These are phyloP conservation scores for Boletus patriciae DNA, from an alignment of 768 basidiomycete species.

Conservation along the genomic window DNA sequence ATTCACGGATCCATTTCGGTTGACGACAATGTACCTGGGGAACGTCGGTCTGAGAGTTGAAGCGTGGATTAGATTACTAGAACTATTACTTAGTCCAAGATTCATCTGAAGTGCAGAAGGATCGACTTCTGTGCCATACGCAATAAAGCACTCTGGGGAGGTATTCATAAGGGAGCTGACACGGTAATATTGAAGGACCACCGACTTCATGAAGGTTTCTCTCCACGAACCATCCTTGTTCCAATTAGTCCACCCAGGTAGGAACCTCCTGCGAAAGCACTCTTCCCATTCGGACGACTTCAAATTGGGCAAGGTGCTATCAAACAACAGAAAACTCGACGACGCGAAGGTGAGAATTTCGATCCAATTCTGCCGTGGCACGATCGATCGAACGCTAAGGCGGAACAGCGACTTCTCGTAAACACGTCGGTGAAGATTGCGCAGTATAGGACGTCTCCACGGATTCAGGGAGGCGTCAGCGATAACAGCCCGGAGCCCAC, in stretches of 20 bases:
- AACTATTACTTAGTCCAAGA: slow-evolving; percentile 73
- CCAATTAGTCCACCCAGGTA: slow-evolving; percentile 76
- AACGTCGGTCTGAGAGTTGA: neutral
- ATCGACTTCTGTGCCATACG: slow-evolving; percentile 66
- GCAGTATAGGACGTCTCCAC: slow-evolving; percentile 71
- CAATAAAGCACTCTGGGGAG: slow-evolving; percentile 54
- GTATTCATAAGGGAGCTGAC: slow-evolving; percentile 6
- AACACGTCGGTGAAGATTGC: slow-evolving; percentile 44
- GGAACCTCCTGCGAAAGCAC: slow-evolving; percentile 66
- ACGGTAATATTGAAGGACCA: slow-evolving; percentile 11
- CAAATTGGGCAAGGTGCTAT: slow-evolving; percentile 68
- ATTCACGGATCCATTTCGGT: slow-evolving; percentile 74
- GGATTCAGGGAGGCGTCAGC: slow-evolving; percentile 69
- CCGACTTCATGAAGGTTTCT: slow-evolving; percentile 64
- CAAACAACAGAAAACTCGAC: slow-evolving; percentile 63
- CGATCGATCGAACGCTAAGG: slow-evolving; percentile 59
- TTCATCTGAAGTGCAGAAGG: slow-evolving; percentile 75
- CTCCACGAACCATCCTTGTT: slow-evolving; percentile 65
- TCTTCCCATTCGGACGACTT: slow-evolving; percentile 71
- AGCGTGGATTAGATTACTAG: neutral
- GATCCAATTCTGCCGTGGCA: slow-evolving; percentile 80
- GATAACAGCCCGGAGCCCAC: slow-evolving; percentile 53
- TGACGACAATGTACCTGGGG: slow-evolving; percentile 68
- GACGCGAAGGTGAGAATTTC: slow-evolving; percentile 66
- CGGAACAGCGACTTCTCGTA: slow-evolving; percentile 56